Percentiles rank a stretch among this genome's conserved stretches.
Evolutionary conservation across 768 basidiomycete genomes (phyloP).

Genomic region (Trametes maxima): DNA sequence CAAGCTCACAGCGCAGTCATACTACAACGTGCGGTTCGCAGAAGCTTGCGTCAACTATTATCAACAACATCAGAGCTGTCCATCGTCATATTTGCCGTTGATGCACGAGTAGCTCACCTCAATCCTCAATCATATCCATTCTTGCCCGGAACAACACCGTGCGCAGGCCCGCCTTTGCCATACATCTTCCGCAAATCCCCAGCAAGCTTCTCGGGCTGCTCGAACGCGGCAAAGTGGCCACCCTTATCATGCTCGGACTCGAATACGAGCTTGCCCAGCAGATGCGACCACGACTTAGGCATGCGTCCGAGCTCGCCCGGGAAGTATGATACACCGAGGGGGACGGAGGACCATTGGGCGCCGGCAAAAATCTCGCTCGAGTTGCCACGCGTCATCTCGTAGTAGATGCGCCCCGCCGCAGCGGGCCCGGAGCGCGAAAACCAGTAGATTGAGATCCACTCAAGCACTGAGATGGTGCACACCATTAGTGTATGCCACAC

Average conservation of each 20-base stretch:
- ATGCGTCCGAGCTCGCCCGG: conserved; percentile 28
- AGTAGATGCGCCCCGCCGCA: conserved; percentile 36
- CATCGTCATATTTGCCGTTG: not conserved
- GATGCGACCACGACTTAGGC: conserved; percentile 27
- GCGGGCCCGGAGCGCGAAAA: conserved; percentile 39
- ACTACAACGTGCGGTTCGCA: too few species aligned
- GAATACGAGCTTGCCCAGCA: conserved; percentile 32
- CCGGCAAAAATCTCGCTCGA: not conserved
- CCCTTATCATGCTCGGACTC: conserved; percentile 29
- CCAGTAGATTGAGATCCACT: conserved; percentile 42
- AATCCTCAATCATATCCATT: conserved; percentile 13
- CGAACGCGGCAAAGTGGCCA: conserved; percentile 34
- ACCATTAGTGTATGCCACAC: not conserved
- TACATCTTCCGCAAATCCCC: conserved; percentile 33
- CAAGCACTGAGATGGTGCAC: conserved; percentile 33
- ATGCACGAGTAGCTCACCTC: not conserved
- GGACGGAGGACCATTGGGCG: conserved; percentile 22
- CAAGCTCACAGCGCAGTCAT: too few species aligned
- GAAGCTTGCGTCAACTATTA: too few species aligned
- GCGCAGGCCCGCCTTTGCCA: conserved; percentile 32
- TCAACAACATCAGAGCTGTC: not conserved
- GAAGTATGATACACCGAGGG: conserved; percentile 36
- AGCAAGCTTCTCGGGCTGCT: conserved; percentile 29
- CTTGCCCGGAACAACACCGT: conserved; percentile 24
- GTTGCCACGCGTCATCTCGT: conserved; percentile 27